phyloP scores from a whole-genome alignment of 345 rosid genomes.

The Eutrema japonicum region DNA sequence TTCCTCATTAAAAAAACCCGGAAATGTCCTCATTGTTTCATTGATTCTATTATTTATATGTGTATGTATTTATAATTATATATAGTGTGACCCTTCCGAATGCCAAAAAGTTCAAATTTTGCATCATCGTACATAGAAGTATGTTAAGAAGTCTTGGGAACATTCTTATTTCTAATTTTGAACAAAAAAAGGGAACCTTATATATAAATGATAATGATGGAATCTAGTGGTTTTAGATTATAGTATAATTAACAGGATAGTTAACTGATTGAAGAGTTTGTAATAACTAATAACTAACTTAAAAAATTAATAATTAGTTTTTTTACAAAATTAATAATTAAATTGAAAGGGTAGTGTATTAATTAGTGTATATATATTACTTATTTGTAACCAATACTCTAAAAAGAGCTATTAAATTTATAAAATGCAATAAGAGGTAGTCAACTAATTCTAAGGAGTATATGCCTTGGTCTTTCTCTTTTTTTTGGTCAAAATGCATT shows the following conservation, averaged over 20 bases:
- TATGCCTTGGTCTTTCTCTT: too few relatives aligned
- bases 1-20: background rate
- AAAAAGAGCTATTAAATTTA: too few relatives aligned
- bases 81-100: slow-evolving; percentile 20
- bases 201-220: background rate
- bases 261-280: background rate
- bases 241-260: background rate
- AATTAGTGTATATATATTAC: too few relatives aligned
- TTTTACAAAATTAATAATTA: background rate
- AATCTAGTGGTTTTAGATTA: slow-evolving; percentile 5
- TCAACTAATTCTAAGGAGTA: too few relatives aligned
- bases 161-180: background rate
- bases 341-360: too few relatives aligned
- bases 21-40: background rate
- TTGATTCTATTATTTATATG: background rate
- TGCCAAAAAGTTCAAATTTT: slow-evolving; percentile 5
- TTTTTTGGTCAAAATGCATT: too few relatives aligned
- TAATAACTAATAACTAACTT: background rate
- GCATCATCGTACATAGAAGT: slow-evolving; percentile 34
- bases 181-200: too few relatives aligned
- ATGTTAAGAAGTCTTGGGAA: background rate
- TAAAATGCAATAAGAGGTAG: too few relatives aligned
- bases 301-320: too few relatives aligned
- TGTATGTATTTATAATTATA: background rate
- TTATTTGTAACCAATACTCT: too few relatives aligned